Conservation (phyloP, 2,329 filamentous ascomycete genomes). For the Tolypocladium nubicola region DNA sequence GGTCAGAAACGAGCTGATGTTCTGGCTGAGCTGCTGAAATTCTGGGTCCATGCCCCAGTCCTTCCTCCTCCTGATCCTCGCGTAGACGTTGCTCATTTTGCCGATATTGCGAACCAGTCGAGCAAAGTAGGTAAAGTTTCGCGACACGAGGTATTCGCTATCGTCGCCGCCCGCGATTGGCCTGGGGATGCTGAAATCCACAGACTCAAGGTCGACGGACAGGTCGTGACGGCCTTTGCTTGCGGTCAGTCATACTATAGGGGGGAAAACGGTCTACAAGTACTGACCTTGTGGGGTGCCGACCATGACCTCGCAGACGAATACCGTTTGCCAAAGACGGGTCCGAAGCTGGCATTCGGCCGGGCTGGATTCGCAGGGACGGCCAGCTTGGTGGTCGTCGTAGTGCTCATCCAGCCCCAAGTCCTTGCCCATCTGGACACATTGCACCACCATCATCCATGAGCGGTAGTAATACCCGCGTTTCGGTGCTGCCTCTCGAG, state of each 20-base stretch:
- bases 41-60: constrained; percentile 83
- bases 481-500: constrained; percentile 82
- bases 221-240: constrained; percentile 65
- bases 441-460: constrained; percentile 91
- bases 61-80: constrained; percentile 61
- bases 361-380: constrained; percentile 55
- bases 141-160: constrained; percentile 64
- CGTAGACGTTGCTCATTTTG: constrained; percentile 65
- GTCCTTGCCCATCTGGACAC: constrained; percentile 88
- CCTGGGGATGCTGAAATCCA: constrained; percentile 61
- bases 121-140: constrained; percentile 75
- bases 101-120: constrained; percentile 70
- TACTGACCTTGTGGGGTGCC: constrained; percentile 75
- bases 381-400: constrained; percentile 63
- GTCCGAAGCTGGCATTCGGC: constrained; percentile 77
- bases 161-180: constrained; percentile 59
- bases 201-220: constrained; percentile 60
- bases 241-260: constrained; percentile 4
- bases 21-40: constrained; percentile 68
- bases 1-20: constrained; percentile 64
- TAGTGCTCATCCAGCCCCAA: constrained; percentile 81
- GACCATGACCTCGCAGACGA: constrained; percentile 83
- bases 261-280: background rate
- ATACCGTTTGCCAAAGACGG: constrained; percentile 80
- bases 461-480: constrained; percentile 94